Percentiles rank a stretch among this genome's conserved stretches.
phyloP scores from a whole-genome alignment of 2,329 filamentous ascomycete species.

The Aspergillus luchuensis region DNA sequence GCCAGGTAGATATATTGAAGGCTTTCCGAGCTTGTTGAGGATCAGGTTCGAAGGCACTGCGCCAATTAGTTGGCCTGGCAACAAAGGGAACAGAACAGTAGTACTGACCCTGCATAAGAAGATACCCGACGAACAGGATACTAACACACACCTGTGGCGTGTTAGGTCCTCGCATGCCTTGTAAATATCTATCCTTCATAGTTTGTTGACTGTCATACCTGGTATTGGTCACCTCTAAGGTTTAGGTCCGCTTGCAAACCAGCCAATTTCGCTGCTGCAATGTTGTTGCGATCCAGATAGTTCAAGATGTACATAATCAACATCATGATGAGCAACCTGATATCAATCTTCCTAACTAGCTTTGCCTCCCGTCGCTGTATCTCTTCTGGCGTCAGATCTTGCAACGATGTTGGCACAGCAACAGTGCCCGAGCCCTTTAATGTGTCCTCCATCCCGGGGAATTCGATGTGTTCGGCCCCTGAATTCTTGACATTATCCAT shows the following conservation, averaged over 20 bases:
- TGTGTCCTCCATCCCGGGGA: neutral
- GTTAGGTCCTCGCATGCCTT: slow-evolving; percentile 15
- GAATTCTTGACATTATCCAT: neutral
- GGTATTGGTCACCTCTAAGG: slow-evolving; percentile 25
- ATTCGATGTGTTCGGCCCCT: neutral
- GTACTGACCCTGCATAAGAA: slow-evolving; percentile 41
- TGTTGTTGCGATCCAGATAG: slow-evolving; percentile 47
- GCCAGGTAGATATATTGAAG: slow-evolving; percentile 48
- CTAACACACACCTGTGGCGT: slow-evolving; percentile 46
- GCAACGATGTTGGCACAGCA: neutral
- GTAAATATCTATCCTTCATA: neutral
- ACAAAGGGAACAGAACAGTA: neutral
- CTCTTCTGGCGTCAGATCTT: neutral
- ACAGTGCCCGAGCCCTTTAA: neutral
- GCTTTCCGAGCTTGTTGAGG: slow-evolving; percentile 49
- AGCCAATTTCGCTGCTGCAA: slow-evolving; percentile 43
- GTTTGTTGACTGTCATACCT: neutral
- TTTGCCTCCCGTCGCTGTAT: neutral
- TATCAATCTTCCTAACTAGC: neutral
- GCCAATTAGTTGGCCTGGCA: neutral
- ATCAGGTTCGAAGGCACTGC: slow-evolving; percentile 50
- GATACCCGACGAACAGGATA: slow-evolving; percentile 51
- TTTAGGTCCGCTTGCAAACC: slow-evolving; percentile 42
- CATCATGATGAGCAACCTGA: slow-evolving; percentile 13
- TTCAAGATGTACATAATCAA: slow-evolving; percentile 35